These are phyloP conservation scores for Talaromyces piceae DNA, from an alignment of 2,329 filamentous ascomycete species.

Conservation along the genomic window DNA sequence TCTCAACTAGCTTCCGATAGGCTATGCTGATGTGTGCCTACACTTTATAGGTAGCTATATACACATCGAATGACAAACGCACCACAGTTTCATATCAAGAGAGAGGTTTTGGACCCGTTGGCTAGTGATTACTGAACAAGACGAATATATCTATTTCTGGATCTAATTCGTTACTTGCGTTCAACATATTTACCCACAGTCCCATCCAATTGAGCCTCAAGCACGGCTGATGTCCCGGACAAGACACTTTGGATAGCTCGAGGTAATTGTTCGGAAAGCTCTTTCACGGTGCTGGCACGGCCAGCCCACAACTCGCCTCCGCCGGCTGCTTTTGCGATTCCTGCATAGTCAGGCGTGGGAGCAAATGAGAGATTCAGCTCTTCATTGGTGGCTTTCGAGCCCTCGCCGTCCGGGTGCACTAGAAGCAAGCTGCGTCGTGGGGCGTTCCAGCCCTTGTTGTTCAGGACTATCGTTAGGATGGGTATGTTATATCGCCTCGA, in stretches of 20 bases:
- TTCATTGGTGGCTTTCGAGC: constrained; percentile 54
- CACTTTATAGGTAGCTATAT: too few species aligned
- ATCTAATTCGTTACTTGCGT: constrained; percentile 11
- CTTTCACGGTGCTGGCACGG: constrained; percentile 48
- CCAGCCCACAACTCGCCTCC: constrained; percentile 57
- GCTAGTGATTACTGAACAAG: neutral
- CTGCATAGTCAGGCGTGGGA: constrained; percentile 59
- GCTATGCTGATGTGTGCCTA: neutral
- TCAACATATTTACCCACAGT: constrained; percentile 46
- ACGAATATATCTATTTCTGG: neutral
- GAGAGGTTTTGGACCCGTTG: neutral
- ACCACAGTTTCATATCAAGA: too few species aligned
- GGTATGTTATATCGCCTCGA: constrained; percentile 59
- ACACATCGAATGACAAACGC: too few species aligned
- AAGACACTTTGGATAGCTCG: constrained; percentile 54
- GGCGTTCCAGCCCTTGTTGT: constrained; percentile 66
- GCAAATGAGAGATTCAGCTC: constrained; percentile 61
- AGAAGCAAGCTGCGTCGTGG: constrained; percentile 54
- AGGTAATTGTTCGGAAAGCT: constrained; percentile 48
- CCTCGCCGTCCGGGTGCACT: constrained; percentile 58
- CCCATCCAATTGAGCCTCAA: constrained; percentile 54
- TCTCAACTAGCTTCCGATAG: neutral
- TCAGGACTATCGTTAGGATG: constrained; percentile 58
- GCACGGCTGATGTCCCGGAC: constrained; percentile 50
- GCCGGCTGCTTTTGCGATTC: constrained; percentile 59